Percentiles rank a stretch among this genome's conserved stretches.
These are phyloP conservation scores for Neofusicoccum sp. DNA, from an alignment of 2,329 filamentous ascomycete species.

Conservation along the genomic window DNA sequence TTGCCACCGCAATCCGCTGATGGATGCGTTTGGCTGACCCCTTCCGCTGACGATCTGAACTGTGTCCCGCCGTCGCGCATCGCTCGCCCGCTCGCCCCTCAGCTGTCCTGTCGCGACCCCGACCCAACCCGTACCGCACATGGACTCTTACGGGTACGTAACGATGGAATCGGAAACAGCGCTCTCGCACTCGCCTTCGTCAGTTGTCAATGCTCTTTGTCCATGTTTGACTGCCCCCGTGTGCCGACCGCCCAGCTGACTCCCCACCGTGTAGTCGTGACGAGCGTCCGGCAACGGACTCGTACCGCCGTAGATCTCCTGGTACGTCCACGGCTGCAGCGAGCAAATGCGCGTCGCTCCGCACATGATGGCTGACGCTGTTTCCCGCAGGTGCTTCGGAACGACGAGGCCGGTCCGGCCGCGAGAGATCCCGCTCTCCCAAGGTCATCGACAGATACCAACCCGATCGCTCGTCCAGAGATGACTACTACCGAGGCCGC, in stretches of 20 bases:
- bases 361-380: neutral
- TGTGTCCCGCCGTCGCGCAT: neutral
- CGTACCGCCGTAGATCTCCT: constrained; percentile 63
- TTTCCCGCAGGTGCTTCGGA: neutral
- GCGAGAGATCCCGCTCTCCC: constrained; percentile 68
- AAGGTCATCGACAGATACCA: constrained; percentile 73
- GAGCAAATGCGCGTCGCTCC: too few species aligned
- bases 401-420: constrained; percentile 26
- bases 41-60: neutral
- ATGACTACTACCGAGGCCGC: constrained; percentile 64
- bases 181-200: constrained; percentile 1
- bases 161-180: constrained; percentile 6
- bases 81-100: neutral
- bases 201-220: constrained; percentile 13
- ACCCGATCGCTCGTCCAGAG: constrained; percentile 62
- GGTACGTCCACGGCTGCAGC: constrained; percentile 52
- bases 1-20: constrained; percentile 31
- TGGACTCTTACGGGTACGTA: constrained; percentile 41
- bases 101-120: neutral
- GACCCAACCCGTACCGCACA: constrained; percentile 19
- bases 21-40: constrained; percentile 17
- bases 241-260: neutral
- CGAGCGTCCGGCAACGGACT: constrained; percentile 42
- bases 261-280: constrained; percentile 46
- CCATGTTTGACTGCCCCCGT: neutral